These are phyloP conservation scores for Pyrenophora teres DNA, from an alignment of 2,329 filamentous ascomycete species.

Conservation along the genomic window DNA sequence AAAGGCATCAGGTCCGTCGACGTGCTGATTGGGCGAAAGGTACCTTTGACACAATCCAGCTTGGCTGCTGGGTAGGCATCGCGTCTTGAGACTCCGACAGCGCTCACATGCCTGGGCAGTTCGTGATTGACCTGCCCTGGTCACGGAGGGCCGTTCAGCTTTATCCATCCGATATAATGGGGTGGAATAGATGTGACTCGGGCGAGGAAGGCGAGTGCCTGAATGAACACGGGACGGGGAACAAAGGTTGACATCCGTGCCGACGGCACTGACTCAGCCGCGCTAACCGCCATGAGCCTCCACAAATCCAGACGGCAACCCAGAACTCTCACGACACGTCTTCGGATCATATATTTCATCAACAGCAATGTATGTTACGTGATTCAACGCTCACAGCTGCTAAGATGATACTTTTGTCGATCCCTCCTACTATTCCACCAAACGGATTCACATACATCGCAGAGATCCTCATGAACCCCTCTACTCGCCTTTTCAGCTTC, in stretches of 20 bases:
- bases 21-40: neutral
- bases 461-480: no score
- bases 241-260: slow-evolving; percentile 3
- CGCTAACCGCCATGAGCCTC: neutral
- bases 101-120: slow-evolving; percentile 42
- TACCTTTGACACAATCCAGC: slow-evolving; percentile 40
- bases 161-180: slow-evolving; percentile 31
- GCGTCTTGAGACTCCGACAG: slow-evolving; percentile 42
- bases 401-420: no score
- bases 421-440: no score
- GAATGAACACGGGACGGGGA: slow-evolving; percentile 15
- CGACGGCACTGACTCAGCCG: slow-evolving; percentile 5
- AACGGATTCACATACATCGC: no score
- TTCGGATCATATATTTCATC: no score
- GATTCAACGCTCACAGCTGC: no score
- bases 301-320: no score
- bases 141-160: slow-evolving; percentile 20
- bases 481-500: no score
- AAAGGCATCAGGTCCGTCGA: neutral
- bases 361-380: no score
- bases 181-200: neutral
- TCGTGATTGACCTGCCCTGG: slow-evolving; percentile 19
- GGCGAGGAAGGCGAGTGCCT: neutral
- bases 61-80: slow-evolving; percentile 39
- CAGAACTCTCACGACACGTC: no score